A percentile compares a stretch with the other conserved stretches of the same genome.
Evolutionary conservation across 192 early-diverging fungal species (phyloP).

Genomic region (Chytriomyces confervae): DNA sequence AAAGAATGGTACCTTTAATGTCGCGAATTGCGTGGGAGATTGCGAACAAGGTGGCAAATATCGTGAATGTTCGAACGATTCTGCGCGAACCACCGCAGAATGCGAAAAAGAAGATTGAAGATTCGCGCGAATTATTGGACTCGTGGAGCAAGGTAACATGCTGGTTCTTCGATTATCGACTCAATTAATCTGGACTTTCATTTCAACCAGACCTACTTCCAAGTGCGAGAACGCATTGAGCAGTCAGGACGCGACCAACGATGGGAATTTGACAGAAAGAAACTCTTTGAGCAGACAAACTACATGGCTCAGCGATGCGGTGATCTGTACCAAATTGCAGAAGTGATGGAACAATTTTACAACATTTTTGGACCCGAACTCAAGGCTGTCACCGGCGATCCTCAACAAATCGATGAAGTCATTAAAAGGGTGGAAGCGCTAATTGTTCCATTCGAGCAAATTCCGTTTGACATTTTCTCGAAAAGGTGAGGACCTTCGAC

Average conservation of each 20-base stretch:
- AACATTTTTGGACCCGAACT: conserved; percentile 70
- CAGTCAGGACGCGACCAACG: conserved; percentile 69
- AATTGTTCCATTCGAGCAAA: conserved; percentile 63
- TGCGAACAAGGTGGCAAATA: conserved; percentile 62
- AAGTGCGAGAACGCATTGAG: conserved; percentile 66
- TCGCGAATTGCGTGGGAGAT: conserved; percentile 66
- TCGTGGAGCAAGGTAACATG: conserved; percentile 56
- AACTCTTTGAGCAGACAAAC: conserved; percentile 70
- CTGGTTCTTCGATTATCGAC: conserved; percentile 18
- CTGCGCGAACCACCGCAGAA: conserved; percentile 54
- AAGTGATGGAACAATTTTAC: conserved; percentile 74
- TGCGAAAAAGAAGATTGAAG: conserved; percentile 64
- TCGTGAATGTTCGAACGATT: conserved; percentile 63
- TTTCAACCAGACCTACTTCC: conserved; percentile 57
- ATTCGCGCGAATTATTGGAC: conserved; percentile 63
- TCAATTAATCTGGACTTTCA: conserved; percentile 22
- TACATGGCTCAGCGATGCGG: conserved; percentile 68
- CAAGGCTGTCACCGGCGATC: conserved; percentile 70
- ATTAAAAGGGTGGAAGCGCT: conserved; percentile 68
- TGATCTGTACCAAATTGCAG: conserved; percentile 65
- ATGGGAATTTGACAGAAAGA: conserved; percentile 72
- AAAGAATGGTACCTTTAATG: conserved; percentile 72
- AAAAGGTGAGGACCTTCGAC: conserved; percentile 52
- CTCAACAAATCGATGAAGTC: conserved; percentile 71
- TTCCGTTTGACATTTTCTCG: conserved; percentile 66